Base-by-base conservation (phyloP, 2,329 filamentous ascomycete species). In the Neonectria hederae region DNA sequence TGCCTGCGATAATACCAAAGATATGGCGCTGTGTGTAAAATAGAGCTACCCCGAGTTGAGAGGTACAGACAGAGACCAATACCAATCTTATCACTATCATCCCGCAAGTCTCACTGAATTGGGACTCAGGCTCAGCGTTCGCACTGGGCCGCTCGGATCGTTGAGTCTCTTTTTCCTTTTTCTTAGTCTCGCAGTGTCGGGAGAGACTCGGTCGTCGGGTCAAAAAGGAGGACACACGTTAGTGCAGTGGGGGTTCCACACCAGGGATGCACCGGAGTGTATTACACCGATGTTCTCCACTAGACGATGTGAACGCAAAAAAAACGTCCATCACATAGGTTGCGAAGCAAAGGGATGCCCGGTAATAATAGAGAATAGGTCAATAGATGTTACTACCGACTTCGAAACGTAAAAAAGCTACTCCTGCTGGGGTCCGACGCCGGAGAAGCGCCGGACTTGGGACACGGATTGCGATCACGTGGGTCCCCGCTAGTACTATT, bases 121-220 rank as follows among this genome's bases (percentile, higher is more conserved):
- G 28, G 11, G 48, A 2, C n/a, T 13, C 5, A 5, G 28, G 19
- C 28, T 32, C 10, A 13, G n/a, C n/a, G 10, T 4, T 19, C 28
- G 7, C 2, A 30, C 24, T 30, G 24, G 22, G 8, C 45, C 7
- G 24, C 46, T 49, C 46, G 17, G 11, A 19, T 48, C 42, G 30
- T 38, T 38, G 35, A 14, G 21, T 56, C 45, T 26, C 54, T 35
- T 24, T 38, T 21, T 51, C 10, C 43, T 54, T 57, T 51, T 48
- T 48, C 61, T 32, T 38, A 53, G 40, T 59, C 63, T 59, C 60
- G 63, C 51, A 63, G 65, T 64, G 63, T 59, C 54, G 56, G 59
- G 54, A 59, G 57, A 56, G 54, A 60, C 62, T 72, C 65, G 71
- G 72, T 69, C 62, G 57, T 73, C 69, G 71, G 71, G 69, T 65